phyloP scores from a whole-genome alignment of 2,329 filamentous ascomycete genomes.

The Rutstroemia sydowiana region DNA sequence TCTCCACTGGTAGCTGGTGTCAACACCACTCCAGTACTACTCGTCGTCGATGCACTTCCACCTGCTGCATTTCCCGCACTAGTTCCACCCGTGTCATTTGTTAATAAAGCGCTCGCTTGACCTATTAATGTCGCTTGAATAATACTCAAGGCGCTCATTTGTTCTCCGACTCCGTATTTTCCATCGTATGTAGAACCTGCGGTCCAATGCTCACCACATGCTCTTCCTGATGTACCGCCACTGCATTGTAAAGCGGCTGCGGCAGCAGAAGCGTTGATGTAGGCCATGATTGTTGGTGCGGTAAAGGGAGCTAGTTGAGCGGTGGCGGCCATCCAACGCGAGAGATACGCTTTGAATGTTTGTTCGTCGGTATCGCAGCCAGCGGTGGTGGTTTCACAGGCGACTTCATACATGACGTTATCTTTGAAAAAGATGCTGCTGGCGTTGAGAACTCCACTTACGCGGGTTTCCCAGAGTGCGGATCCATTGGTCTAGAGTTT shows the following conservation, averaged over 20 bases:
- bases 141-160: slow-evolving; percentile 62
- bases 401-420: slow-evolving; percentile 53
- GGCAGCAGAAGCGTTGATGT: slow-evolving; percentile 45
- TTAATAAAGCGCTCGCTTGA: slow-evolving; percentile 35
- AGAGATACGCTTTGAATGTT: slow-evolving; percentile 56
- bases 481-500: slow-evolving; percentile 22
- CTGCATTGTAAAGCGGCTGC: slow-evolving; percentile 40
- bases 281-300: slow-evolving; percentile 42
- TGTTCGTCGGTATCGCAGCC: slow-evolving; percentile 55
- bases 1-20: slow-evolving; percentile 43
- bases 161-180: slow-evolving; percentile 56
- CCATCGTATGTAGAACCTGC: slow-evolving; percentile 48
- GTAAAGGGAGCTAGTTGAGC: slow-evolving; percentile 59
- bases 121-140: slow-evolving; percentile 53
- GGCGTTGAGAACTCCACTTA: slow-evolving; percentile 47
- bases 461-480: slow-evolving; percentile 46
- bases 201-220: slow-evolving; percentile 56
- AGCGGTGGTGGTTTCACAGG: slow-evolving; percentile 50
- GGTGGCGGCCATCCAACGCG: slow-evolving; percentile 53
- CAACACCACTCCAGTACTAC: neutral
- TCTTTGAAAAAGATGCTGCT: slow-evolving; percentile 48
- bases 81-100: slow-evolving; percentile 48
- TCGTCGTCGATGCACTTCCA: slow-evolving; percentile 11
- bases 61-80: slow-evolving; percentile 35
- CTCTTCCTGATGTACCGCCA: slow-evolving; percentile 47